These are phyloP conservation scores for Penicillium capsulatum DNA, from an alignment of 2,329 filamentous ascomycete species.

Conservation along the genomic window DNA sequence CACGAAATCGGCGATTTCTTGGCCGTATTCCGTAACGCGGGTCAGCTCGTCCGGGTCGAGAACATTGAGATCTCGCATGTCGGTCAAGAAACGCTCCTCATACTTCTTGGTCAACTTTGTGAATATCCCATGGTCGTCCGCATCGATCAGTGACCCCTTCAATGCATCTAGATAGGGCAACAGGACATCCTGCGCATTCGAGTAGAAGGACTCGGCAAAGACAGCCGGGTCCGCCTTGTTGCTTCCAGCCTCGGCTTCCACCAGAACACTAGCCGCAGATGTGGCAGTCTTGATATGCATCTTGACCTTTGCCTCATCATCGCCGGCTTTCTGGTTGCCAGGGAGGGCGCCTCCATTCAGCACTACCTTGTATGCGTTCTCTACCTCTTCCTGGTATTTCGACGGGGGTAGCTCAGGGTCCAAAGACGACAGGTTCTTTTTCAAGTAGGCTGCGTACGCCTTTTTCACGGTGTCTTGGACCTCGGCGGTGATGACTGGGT, in stretches of 20 bases:
- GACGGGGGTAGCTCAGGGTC: slow-evolving; percentile 43
- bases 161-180: slow-evolving; percentile 74
- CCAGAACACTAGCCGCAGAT: slow-evolving; percentile 52
- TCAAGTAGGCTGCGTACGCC: slow-evolving; percentile 56
- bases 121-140: slow-evolving; percentile 69
- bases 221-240: slow-evolving; percentile 20
- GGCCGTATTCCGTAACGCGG: slow-evolving; percentile 86
- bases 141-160: slow-evolving; percentile 54
- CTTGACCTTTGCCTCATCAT: slow-evolving; percentile 80
- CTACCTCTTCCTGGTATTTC: slow-evolving; percentile 46
- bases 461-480: slow-evolving; percentile 48
- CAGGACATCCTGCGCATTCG: slow-evolving; percentile 63
- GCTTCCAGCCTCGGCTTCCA: slow-evolving; percentile 27
- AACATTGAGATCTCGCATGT: slow-evolving; percentile 84
- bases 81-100: slow-evolving; percentile 80
- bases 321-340: slow-evolving; percentile 56
- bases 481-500: slow-evolving; percentile 43
- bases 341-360: slow-evolving; percentile 53
- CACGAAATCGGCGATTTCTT: slow-evolving; percentile 81
- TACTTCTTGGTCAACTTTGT: slow-evolving; percentile 80
- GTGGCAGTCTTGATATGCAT: slow-evolving; percentile 72
- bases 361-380: slow-evolving; percentile 52
- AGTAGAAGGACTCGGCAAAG: slow-evolving; percentile 49
- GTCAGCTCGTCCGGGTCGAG: slow-evolving; percentile 76
- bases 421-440: slow-evolving; percentile 63